These are phyloP conservation scores for Gomphus bonarii DNA, from an alignment of 1,284 basidiomycete species.

Conservation along the genomic window DNA sequence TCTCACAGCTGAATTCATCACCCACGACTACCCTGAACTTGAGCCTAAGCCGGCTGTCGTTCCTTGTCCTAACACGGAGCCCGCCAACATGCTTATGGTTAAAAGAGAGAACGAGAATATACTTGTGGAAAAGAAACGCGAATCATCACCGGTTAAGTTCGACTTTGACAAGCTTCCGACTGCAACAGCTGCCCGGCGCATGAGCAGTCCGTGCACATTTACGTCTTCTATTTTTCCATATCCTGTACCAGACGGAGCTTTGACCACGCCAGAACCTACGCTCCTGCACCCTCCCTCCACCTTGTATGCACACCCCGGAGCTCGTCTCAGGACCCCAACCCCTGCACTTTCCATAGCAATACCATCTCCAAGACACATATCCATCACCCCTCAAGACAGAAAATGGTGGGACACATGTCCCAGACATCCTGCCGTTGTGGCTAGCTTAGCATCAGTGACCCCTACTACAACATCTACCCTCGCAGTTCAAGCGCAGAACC, in stretches of 20 bases:
- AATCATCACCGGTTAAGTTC: neutral
- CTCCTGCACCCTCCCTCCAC: neutral
- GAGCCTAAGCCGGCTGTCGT: neutral
- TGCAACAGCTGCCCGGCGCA: neutral
- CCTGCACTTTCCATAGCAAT: neutral
- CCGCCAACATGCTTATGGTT: neutral
- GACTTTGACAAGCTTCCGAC: constrained; percentile 3
- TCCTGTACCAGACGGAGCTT: neutral
- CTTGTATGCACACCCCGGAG: neutral
- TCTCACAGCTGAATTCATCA: neutral
- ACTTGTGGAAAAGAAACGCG: neutral
- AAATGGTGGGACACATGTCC: constrained; percentile 10
- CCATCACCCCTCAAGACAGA: neutral
- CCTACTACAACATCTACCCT: neutral
- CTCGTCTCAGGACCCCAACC: neutral
- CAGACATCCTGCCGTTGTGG: constrained; percentile 9
- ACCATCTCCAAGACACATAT: neutral
- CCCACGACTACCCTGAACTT: neutral
- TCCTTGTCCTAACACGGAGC: neutral
- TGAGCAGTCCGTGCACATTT: neutral
- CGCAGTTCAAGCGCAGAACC: neutral
- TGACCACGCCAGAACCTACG: neutral
- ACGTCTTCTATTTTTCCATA: neutral
- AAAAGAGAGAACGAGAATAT: neutral
- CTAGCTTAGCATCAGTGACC: neutral